These are phyloP conservation scores for Penicillium sp. DNA, from an alignment of 2,329 filamentous ascomycete species.

Conservation along the genomic window DNA sequence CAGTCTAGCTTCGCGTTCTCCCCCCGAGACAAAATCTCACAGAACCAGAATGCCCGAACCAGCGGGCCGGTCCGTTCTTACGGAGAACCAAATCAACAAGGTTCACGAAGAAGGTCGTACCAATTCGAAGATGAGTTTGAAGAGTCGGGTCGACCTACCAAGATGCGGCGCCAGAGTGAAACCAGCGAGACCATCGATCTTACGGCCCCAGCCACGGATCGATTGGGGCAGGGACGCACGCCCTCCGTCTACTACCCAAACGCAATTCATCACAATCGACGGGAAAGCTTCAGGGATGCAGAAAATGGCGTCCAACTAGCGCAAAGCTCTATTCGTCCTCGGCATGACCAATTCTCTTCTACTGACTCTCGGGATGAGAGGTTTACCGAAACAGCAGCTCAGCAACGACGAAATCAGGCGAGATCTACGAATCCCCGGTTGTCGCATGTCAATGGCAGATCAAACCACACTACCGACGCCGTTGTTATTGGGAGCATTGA, in stretches of 20 bases:
- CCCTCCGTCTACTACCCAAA: background rate
- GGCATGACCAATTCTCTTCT: background rate
- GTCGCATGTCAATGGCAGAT: background rate
- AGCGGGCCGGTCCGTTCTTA: slow-evolving; percentile 29
- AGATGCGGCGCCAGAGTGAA: slow-evolving; percentile 24
- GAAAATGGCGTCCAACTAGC: slow-evolving; percentile 14
- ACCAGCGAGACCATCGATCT: slow-evolving; percentile 1
- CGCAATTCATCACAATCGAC: background rate
- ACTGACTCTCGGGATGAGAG: slow-evolving; percentile 16
- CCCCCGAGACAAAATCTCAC: slow-evolving; percentile 22
- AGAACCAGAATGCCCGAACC: slow-evolving; percentile 18
- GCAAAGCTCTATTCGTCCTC: slow-evolving; percentile 1
- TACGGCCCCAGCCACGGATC: background rate
- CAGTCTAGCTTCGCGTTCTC: slow-evolving; percentile 17
- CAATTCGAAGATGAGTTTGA: slow-evolving; percentile 13
- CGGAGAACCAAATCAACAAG: slow-evolving; percentile 12
- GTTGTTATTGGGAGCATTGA: background rate
- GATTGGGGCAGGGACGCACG: background rate
- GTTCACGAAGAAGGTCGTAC: background rate
- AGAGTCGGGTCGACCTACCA: slow-evolving; percentile 19
- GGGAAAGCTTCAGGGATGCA: slow-evolving; percentile 18
- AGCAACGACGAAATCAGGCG: slow-evolving; percentile 16
- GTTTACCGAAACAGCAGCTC: slow-evolving; percentile 21
- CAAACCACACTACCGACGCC: background rate
- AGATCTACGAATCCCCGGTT: background rate